phyloP scores from a whole-genome alignment of 1,284 basidiomycete species.

The Moesziomyces parantarcticus region DNA sequence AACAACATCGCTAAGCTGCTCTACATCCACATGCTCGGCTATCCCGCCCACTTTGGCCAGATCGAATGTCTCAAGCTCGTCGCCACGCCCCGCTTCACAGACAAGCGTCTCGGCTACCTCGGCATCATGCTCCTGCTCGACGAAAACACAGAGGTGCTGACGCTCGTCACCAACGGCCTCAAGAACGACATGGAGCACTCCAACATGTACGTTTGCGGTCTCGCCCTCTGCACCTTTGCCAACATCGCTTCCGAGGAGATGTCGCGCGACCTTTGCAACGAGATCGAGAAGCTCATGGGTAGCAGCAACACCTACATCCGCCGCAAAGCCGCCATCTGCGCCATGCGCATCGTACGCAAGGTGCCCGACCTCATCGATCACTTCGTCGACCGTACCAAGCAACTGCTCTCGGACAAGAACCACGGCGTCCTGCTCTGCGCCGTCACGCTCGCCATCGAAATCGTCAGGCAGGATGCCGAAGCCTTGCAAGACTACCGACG shows the following conservation, averaged over 20 bases:
- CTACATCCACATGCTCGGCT: constrained; percentile 99
- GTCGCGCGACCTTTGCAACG: constrained; percentile 70
- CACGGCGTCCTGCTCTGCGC: constrained; percentile 94
- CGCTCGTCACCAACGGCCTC: constrained; percentile 95
- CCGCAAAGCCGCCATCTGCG: constrained; percentile 98
- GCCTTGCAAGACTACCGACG: constrained; percentile 88
- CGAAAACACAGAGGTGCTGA: constrained; percentile 97
- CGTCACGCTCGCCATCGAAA: constrained; percentile 93
- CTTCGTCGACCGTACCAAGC: constrained; percentile 87
- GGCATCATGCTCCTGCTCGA: constrained; percentile 98
- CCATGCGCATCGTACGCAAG: constrained; percentile 93
- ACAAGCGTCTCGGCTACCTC: constrained; percentile 95
- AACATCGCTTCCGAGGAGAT: constrained; percentile 91
- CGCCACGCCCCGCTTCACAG: constrained; percentile 94
- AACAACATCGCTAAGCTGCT: constrained; percentile 98
- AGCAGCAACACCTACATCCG: constrained; percentile 99
- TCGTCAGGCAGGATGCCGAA: constrained; percentile 82
- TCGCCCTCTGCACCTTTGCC: constrained; percentile 97
- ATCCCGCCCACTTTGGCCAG: constrained; percentile 98
- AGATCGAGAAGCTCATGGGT: constrained; percentile 96
- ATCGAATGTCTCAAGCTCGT: constrained; percentile 99
- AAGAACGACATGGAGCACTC: constrained; percentile 99
- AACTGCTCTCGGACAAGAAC: constrained; percentile 92
- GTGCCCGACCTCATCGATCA: constrained; percentile 96
- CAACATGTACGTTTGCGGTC: constrained; percentile 98